Evolutionary conservation across 139 green algal genomes (phyloP), one percentile per base, ranked within the genome.

Genomic region (Astrephomene gubernaculifera): DNA sequence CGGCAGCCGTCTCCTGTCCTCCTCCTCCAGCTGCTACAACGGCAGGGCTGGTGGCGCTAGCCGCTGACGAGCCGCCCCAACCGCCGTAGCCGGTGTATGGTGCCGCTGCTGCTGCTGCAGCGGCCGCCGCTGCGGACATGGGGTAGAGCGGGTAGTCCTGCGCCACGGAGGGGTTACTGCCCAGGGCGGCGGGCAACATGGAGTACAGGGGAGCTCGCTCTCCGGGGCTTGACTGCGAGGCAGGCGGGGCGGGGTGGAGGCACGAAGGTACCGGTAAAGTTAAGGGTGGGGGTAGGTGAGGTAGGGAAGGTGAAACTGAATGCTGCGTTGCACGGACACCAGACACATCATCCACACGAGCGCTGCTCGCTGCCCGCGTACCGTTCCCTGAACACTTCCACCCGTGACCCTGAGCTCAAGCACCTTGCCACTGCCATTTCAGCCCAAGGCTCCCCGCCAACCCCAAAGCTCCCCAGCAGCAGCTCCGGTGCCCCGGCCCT

Each of bases 71-170:
- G n/a, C n/a, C n/a, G n/a, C n/a, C n/a, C n/a, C n/a, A n/a, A n/a
- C n/a, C n/a, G n/a, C n/a, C n/a, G n/a, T n/a, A n/a, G n/a, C n/a
- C n/a, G n/a, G n/a, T n/a, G 49, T 57, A 57, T 17, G 49, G 49
- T 17, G 49, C 68, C 4, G 36, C 68, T 8, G 68, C 68, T 57
- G 68, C 68, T 19, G 68, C 38, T 17, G 68, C 39, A 24, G 38
- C 19, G 68, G 1, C 27, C 36, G 38, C 17, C 12, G 27, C 27
- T 7, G 64, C 64, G 57, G 19, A 27, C 3, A 41, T 45, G 60
- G 79, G 65, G 44, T 86, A 69, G 39, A 86, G 67, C 27, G 79
- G 79, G 52, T 86, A 86, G 79, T 86, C 65, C 25, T 35, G 25
- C 25, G 65, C 49, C 10, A 78, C 29, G 8, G 45, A 39, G 61